A percentile compares a stretch with the other conserved stretches of the same genome.
phyloP scores from a whole-genome alignment of 805 yeast species.

The Cyberlindnera mississippiensis region DNA sequence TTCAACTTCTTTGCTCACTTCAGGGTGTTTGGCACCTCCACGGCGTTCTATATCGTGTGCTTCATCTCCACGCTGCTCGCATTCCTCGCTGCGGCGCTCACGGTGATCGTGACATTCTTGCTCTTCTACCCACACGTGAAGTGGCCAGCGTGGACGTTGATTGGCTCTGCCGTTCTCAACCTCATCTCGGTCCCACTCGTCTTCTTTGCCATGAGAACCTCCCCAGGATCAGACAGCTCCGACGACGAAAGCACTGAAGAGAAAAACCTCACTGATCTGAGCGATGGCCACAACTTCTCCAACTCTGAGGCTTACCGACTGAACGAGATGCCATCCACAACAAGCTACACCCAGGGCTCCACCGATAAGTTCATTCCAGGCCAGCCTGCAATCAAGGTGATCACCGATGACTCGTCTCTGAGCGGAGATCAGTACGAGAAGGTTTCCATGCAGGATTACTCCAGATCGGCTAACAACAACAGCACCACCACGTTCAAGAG shows the following conservation, averaged over 20 bases:
- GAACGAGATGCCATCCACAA: constrained; percentile 11
- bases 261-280: constrained; percentile 25
- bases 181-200: constrained; percentile 49
- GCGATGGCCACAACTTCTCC: constrained; percentile 23
- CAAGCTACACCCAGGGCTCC: constrained; percentile 6
- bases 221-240: constrained; percentile 10
- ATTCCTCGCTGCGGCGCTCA: constrained; percentile 50
- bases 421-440: constrained; percentile 23
- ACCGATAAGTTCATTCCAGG: constrained; percentile 16
- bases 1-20: constrained; percentile 34
- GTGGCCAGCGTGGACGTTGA: constrained; percentile 72
- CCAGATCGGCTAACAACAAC: constrained; percentile 13
- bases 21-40: constrained; percentile 24
- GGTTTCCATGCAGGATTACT: constrained; percentile 24
- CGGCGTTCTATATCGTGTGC: constrained; percentile 37
- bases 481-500: constrained; percentile 12
- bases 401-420: constrained; percentile 25
- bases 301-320: constrained; percentile 11
- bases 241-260: constrained; percentile 15
- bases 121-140: constrained; percentile 59
- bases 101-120: constrained; percentile 51
- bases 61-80: constrained; percentile 44
- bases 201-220: constrained; percentile 34
- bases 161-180: constrained; percentile 60
- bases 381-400: constrained; percentile 19